Percentiles rank a stretch among this genome's conserved stretches.
Evolutionary conservation across 345 rosid species (phyloP).

Genomic region (Clarkia xantiana): DNA sequence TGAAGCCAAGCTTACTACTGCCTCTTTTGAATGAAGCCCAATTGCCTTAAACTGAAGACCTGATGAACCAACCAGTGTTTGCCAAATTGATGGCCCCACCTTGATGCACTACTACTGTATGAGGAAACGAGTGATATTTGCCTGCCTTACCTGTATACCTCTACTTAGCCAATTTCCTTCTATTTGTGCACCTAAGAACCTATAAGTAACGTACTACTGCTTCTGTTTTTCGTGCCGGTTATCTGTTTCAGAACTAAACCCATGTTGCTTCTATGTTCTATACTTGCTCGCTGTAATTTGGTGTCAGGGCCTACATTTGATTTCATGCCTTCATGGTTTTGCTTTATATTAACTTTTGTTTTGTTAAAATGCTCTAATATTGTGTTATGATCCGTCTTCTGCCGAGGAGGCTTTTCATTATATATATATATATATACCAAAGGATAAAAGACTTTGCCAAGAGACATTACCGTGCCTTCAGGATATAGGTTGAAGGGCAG

Average conservation of each 20-base stretch:
- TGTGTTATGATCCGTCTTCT: too few relatives aligned
- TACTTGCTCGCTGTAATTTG: background rate
- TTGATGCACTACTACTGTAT: slow-evolving; percentile 51
- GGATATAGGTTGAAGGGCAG: too few relatives aligned
- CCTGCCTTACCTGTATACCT: slow-evolving; percentile 40
- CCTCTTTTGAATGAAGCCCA: slow-evolving; percentile 63
- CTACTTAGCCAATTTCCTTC: slow-evolving; percentile 44
- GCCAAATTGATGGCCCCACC: slow-evolving; percentile 55
- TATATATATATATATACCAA: too few relatives aligned
- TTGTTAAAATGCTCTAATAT: too few relatives aligned
- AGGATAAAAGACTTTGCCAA: too few relatives aligned
- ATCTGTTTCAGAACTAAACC: slow-evolving; percentile 10
- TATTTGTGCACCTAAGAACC: slow-evolving; percentile 25
- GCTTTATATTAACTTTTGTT: background rate
- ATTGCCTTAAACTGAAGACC: slow-evolving; percentile 81
- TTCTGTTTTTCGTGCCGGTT: slow-evolving; percentile 18
- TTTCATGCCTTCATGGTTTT: background rate
- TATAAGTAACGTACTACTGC: slow-evolving; percentile 28
- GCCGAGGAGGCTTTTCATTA: too few relatives aligned
- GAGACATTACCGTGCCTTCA: too few relatives aligned
- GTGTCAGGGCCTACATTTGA: background rate
- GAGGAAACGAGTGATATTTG: slow-evolving; percentile 31
- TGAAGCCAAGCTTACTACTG: slow-evolving; percentile 61
- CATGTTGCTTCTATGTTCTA: slow-evolving; percentile 11
- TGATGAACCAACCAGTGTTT: slow-evolving; percentile 67